Base-by-base conservation (phyloP, 2,329 filamentous ascomycete genomes). In the Apiospora saccharicola region DNA sequence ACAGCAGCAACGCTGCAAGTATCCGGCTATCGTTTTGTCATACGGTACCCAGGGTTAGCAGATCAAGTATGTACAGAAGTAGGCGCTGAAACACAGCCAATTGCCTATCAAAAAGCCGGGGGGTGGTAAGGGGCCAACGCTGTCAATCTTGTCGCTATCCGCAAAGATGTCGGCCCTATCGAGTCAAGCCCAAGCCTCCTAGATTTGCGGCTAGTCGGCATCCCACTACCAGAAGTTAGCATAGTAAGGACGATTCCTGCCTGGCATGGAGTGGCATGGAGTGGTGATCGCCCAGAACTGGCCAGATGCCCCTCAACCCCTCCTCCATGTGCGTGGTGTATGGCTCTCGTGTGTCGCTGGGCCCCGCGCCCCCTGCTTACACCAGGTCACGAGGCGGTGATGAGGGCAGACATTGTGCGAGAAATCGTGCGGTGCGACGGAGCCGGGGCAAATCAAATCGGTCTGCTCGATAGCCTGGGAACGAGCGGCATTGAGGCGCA, bases 171-270 rank as follows among this genome's bases (percentile, higher is more conserved):
- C 53, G 53, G 53, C 30, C 53, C 53, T 64, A 64, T 41, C 57
- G 19, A 64, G 34, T 37, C 34, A 64, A 64, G 57, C 34, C 57
- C 57, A 57, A 41, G 57, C 57, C 57, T 64, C 57, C n/a, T 41
- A 41, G 57, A 64, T 64, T 41, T 49, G 67, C 67, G 67, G 67
- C 67, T 69, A 69, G 67, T 49, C 67, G 67, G 67, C 67, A 69
- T 34, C 46, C 14, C 34, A 37, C 37, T 69, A n/a, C 67, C 47
- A 69, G 6, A 69, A 69, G 67, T 19, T 34, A 49, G 26, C 44
- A 46, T 49, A 49, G 67, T n/a, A 49, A 49, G 67, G 67, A 41
- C 67, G 44, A 69, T 69, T 49, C 34, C 67, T 69, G 22, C 67
- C 67, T n/a, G 44, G 44, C 34, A 30, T 4, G 44, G 67, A 46